Evolutionary conservation across 2,329 filamentous ascomycete species (phyloP), one percentile per base, ranked within the genome.

Genomic region (Ascochyta viciae-villosae): DNA sequence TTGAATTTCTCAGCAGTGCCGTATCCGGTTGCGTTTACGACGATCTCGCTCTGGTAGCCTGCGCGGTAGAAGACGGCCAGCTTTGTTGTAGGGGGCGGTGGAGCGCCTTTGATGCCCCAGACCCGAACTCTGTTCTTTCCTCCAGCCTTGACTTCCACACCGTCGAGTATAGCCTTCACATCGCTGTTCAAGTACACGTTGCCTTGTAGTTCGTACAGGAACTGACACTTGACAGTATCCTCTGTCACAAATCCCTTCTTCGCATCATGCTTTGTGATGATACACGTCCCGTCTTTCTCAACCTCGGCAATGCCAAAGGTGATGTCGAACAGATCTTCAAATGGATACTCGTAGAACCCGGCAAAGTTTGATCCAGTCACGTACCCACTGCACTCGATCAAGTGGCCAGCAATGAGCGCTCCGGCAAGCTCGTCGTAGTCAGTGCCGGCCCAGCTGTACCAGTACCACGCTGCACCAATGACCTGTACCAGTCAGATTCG

Each of bases 401-500:
- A 58, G 62, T 80, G 77, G 2, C 78, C 78, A 1, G 75, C 76
- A 29, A 80, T 74, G 7, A 80, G 74, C 1, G 78, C 71, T 34
- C 75, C 76, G 0, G 78, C 84, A 4, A 87, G 73, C 16, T 74
- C 62, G 54, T 86, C 78, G 19, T 79, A 83, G 23, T 81, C 76
- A 0, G 73, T 76, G 15, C 80, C 76, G 0, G 59, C 56, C 85
- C 83, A 87, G 1, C 75, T 72, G 49, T 86, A 78, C 80, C 83
- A 87, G 73, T 78, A 86, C 63, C 80, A 80, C 0, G 83, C 83
- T 0, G 83, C 82, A 0, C 81, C 84, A 54, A 86, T 84, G 0
- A 85, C 82, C 66, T 73, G 13, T 0, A 31, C 10, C 49, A 9
- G 45, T 51, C n/a, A 54, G 24, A 12, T 23, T n/a, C 6, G 9